Base-by-base conservation (phyloP, 202 grass and related monocot species). In the Schoenoplectus triqueter region DNA sequence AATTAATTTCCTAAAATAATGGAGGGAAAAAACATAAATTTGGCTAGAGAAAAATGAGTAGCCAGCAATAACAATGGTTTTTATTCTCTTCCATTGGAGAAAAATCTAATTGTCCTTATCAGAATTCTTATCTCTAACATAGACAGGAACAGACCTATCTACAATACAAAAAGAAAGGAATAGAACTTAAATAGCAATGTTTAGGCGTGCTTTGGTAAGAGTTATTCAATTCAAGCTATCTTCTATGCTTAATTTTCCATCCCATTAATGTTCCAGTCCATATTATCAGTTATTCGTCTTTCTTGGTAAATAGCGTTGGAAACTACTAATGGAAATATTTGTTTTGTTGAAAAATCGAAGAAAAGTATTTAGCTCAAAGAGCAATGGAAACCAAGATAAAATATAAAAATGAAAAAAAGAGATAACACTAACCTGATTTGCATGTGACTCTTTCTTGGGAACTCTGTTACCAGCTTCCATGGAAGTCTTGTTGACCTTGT, bases 351-450 rank as follows among this genome's bases (percentile, higher is more conserved):
- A 77, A 17, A 7, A n/a, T 41, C 31, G 51, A 8, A 57, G 10
- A 7, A 3, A 40, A 40, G 7, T 8, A 9, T 1, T 39, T 66
- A 3, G 4, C 4, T 40, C 7, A 67, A 66, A 10, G 8, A 39
- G 21, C 20, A 10, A 41, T 40, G 8, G 1, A 40, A 67, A 67
- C 13, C 45, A 51, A 73, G 50, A 18, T 49, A 20, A 31, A 50
- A 20, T 18, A 20, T 17, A 50, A 50, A 21, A 4, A 55, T 17
- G 9, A 9, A 45, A 80, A 47, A 50, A 81, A 50, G 8, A 66
- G 14, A 50, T 50, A 82, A 13, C 59, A 48, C 4, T 18, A 20
- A 83, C 81, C 81, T 83, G 80, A 82, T 82, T 69, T 2, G 19
- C 66, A 69, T 66, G 31, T 69, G 14, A 22, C 21, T 67, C 10